Evolutionary conservation across 345 rosid genomes (phyloP).

Genomic region (Chamaenerion angustifolium): DNA sequence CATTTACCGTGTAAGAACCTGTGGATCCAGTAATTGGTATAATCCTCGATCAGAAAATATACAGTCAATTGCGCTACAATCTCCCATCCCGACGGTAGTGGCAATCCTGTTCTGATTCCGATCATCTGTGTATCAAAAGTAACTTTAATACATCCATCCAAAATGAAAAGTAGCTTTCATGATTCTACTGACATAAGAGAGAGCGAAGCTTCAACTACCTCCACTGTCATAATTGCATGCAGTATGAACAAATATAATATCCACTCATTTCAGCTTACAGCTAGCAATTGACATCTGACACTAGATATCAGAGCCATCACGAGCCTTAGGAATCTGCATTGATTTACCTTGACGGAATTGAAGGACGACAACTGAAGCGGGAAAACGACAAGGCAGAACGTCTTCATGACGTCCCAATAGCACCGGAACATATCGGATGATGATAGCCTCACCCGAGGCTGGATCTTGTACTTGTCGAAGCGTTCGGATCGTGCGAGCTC

Average conservation of each 20-base stretch:
- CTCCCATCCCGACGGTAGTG: slow-evolving; percentile 68
- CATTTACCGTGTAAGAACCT: slow-evolving; percentile 67
- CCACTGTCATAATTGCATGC: not conserved
- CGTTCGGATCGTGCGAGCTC: slow-evolving; percentile 39
- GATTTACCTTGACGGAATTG: slow-evolving; percentile 57
- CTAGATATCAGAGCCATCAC: too few species aligned
- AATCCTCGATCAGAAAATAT: slow-evolving; percentile 73
- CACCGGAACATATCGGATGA: slow-evolving; percentile 44
- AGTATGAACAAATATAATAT: too few species aligned
- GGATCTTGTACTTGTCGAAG: slow-evolving; percentile 65
- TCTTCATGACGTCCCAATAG: slow-evolving; percentile 67
- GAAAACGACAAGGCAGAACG: slow-evolving; percentile 64
- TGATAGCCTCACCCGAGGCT: slow-evolving; percentile 61
- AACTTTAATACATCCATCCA: not conserved
- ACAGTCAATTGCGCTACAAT: slow-evolving; percentile 47
- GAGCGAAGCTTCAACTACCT: too few species aligned
- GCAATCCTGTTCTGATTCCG: slow-evolving; percentile 49
- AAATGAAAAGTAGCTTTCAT: not conserved
- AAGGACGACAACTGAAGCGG: slow-evolving; percentile 74
- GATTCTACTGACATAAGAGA: too few species aligned
- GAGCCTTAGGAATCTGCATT: not conserved
- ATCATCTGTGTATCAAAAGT: slow-evolving; percentile 32
- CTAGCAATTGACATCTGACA: too few species aligned
- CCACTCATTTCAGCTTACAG: too few species aligned
- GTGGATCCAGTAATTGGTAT: slow-evolving; percentile 81